These are phyloP conservation scores for Dujonia santamariae DNA, from an alignment of 1,139 yeast genomes.

Conservation along the genomic window DNA sequence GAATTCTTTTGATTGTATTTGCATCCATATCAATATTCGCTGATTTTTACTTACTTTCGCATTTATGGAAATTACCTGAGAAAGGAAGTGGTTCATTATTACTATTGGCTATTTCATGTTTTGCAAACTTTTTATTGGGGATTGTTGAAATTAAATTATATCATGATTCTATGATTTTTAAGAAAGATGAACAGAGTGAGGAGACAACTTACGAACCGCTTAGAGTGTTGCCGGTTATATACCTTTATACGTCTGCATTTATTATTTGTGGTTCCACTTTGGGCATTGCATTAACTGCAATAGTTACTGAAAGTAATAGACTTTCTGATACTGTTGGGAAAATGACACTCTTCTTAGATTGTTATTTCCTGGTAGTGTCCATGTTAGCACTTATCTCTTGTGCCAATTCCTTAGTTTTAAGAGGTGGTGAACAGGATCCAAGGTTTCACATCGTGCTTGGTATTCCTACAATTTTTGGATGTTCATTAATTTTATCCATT, in stretches of 20 bases:
- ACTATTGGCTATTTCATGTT: slow-evolving; percentile 13
- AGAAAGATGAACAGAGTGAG: too few relatives aligned
- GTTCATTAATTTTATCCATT: slow-evolving; percentile 7
- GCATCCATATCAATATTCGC: slow-evolving; percentile 11
- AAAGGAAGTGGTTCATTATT: slow-evolving; percentile 6
- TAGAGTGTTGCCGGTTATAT: slow-evolving; percentile 14
- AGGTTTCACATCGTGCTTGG: slow-evolving; percentile 11
- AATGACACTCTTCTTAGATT: slow-evolving; percentile 12
- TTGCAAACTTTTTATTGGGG: slow-evolving; percentile 15
- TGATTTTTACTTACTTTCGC: slow-evolving; percentile 13
- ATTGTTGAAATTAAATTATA: slow-evolving; percentile 12
- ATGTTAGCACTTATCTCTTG: slow-evolving; percentile 6
- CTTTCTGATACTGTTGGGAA: slow-evolving; percentile 15
- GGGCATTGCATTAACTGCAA: slow-evolving; percentile 12
- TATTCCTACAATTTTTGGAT: slow-evolving; percentile 12
- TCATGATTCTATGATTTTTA: slow-evolving; percentile 3
- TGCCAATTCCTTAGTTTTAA: slow-evolving; percentile 5
- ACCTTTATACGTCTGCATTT: slow-evolving; percentile 13
- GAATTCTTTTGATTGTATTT: slow-evolving; percentile 10
- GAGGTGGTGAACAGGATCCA: slow-evolving; percentile 2
- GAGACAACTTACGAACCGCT: not conserved
- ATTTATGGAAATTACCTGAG: slow-evolving; percentile 8
- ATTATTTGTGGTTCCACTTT: slow-evolving; percentile 14
- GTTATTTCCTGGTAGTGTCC: slow-evolving; percentile 8
- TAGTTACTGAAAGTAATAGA: slow-evolving; percentile 15